phyloP scores from a whole-genome alignment of 176 grass and related monocot species.

The Avena insularis region DNA sequence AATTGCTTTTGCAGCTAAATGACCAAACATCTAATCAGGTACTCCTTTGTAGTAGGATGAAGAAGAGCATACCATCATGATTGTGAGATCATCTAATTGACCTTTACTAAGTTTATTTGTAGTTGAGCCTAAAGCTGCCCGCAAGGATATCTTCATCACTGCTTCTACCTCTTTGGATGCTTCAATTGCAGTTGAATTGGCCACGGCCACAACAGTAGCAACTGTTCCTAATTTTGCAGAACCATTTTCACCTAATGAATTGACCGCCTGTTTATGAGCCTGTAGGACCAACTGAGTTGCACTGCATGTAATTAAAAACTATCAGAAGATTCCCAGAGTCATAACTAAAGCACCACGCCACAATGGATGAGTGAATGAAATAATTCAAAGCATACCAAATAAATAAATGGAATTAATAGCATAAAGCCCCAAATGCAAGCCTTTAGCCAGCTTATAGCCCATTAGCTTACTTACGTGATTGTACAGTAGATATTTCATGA shows the following conservation, averaged over 20 bases:
- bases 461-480: constrained; percentile 21
- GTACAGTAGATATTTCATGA: background rate
- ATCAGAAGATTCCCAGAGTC: constrained; percentile 12
- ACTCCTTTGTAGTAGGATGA: constrained; percentile 23
- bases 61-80: constrained; percentile 79
- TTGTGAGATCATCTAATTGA: constrained; percentile 84
- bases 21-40: constrained; percentile 12
- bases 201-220: constrained; percentile 81
- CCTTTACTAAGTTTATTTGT: constrained; percentile 72
- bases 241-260: constrained; percentile 71
- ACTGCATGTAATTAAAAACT: constrained; percentile 58
- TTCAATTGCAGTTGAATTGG: constrained; percentile 86
- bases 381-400: background rate
- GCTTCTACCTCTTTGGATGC: constrained; percentile 92
- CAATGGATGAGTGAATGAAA: background rate
- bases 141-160: constrained; percentile 83
- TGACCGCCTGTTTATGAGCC: constrained; percentile 86
- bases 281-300: constrained; percentile 81
- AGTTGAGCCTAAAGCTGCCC: constrained; percentile 63
- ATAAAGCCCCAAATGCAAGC: constrained; percentile 18
- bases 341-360: background rate
- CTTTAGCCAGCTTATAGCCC: constrained; percentile 15
- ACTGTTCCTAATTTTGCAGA: constrained; percentile 76
- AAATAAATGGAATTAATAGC: constrained; percentile 1
- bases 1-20: constrained; percentile 10